Conservation (phyloP, 2,329 filamentous ascomycete species). For the Phyllosticta citriasiana region DNA sequence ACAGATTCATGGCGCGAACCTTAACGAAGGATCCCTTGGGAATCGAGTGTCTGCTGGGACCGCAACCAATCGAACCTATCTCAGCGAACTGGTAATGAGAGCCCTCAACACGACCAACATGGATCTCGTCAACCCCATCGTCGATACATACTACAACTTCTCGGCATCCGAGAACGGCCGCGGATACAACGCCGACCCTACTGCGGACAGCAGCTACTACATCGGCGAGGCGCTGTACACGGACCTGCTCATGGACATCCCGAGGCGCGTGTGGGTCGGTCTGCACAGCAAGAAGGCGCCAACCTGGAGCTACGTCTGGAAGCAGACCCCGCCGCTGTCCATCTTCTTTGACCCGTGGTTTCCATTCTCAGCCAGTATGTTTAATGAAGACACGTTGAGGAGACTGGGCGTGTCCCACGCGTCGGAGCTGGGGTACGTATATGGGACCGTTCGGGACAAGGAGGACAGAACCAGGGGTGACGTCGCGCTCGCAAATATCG, state of each 20-base stretch:
- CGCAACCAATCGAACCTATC: neutral
- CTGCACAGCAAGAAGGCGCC: neutral
- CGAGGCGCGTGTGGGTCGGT: neutral
- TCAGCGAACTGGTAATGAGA: neutral
- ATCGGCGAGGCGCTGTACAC: slow-evolving; percentile 1
- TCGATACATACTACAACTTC: slow-evolving; percentile 3
- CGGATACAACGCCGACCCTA: slow-evolving; percentile 3
- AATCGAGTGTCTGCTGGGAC: neutral
- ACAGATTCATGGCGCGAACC: neutral
- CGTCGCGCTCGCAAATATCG: neutral
- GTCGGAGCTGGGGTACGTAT: slow-evolving; percentile 4
- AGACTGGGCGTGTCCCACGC: neutral
- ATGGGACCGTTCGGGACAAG: neutral
- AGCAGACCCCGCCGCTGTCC: neutral
- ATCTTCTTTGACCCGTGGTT: neutral
- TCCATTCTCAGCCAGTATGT: neutral
- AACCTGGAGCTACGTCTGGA: slow-evolving; percentile 2
- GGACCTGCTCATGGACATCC: neutral
- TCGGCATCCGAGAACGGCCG: neutral
- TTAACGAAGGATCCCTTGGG: slow-evolving; percentile 5
- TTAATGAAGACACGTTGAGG: neutral
- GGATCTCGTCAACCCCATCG: neutral
- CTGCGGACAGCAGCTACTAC: slow-evolving; percentile 1
- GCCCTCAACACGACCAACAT: slow-evolving; percentile 1
- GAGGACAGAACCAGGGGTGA: neutral